Evolutionary conservation across 805 yeast genomes (phyloP).

Genomic region (Candida tallmaniae): DNA sequence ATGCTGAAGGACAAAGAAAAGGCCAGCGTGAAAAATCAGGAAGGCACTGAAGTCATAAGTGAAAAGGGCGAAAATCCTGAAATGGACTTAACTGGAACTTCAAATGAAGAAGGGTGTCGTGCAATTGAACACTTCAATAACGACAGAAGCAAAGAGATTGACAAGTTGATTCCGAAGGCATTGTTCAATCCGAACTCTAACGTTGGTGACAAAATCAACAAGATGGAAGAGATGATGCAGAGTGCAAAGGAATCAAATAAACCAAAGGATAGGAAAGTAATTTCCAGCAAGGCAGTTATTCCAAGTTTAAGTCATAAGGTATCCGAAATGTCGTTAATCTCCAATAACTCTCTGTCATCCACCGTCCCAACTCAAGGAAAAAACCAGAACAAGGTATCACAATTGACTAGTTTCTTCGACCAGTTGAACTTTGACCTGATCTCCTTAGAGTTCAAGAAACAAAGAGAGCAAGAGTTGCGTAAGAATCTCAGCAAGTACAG

Average conservation of each 20-base stretch:
- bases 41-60: background rate
- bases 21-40: background rate
- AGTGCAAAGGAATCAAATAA: constrained; percentile 8
- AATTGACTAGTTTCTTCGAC: constrained; percentile 64
- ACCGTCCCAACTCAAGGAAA: background rate
- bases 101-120: background rate
- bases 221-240: constrained; percentile 23
- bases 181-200: constrained; percentile 14
- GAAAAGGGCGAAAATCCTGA: background rate
- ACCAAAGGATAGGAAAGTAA: constrained; percentile 1
- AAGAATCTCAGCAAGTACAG: constrained; percentile 58
- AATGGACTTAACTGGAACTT: background rate
- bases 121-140: constrained; percentile 11
- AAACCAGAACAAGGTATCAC: constrained; percentile 43
- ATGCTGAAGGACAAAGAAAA: constrained; percentile 6
- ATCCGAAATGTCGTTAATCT: constrained; percentile 13
- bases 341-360: constrained; percentile 4
- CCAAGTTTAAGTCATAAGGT: constrained; percentile 9
- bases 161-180: constrained; percentile 18
- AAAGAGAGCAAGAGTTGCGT: constrained; percentile 71
- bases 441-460: constrained; percentile 81
- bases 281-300: background rate
- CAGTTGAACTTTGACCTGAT: constrained; percentile 74
- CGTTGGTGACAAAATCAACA: constrained; percentile 21
- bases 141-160: constrained; percentile 14